Evolutionary conservation across 495 filamentous ascomycete genomes (phyloP), one percentile per base, ranked within the genome.

Genomic region (Parathielavia hyrcaniae): DNA sequence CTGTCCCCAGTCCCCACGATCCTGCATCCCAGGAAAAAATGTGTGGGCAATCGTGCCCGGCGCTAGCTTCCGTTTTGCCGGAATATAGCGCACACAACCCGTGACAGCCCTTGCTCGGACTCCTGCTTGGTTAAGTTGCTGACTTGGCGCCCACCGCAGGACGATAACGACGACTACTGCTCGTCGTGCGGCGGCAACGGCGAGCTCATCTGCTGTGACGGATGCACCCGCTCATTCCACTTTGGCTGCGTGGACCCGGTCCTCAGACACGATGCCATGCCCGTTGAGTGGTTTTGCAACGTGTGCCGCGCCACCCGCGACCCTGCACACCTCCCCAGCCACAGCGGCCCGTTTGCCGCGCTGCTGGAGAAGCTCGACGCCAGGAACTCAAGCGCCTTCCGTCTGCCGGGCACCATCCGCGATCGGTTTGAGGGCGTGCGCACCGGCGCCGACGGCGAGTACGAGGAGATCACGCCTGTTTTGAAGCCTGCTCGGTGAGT

Each of bases 81-180:
- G 67, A 70, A 71, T 68, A 61, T 66, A 43, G 61, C 69, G 65
- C 69, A 68, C 62, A 61, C 45, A 49, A 19, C 46, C 9, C 22
- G 47, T 44, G 26, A 51, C 43, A 32, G 34, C 53, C 46, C 17
- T 35, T 46, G 36, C 34, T 40, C 30, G 38, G 39, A 23, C 52
- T 53, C 36, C 26, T 47, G 35, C n/a, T n/a, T n/a, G n/a, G n/a
- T n/a, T n/a, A n/a, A n/a, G 43, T 63, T 58, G 60, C 65, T 67
- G 52, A 67, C 65, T 54, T 57, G 62, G 54, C 62, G 19, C 43
- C 19, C 51, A 48, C 48, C 40, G 16, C 32, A 84, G 74, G 81
- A 87, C 63, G 87, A 95, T 49, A 96, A 96, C 67, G 87, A 90
- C 61, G 93, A 98, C 63, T 83, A 85, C 64, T 98, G 93, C 73